Conservation (phyloP, 1,139 yeast species). For the Zygosaccharomyces sapae region DNA sequence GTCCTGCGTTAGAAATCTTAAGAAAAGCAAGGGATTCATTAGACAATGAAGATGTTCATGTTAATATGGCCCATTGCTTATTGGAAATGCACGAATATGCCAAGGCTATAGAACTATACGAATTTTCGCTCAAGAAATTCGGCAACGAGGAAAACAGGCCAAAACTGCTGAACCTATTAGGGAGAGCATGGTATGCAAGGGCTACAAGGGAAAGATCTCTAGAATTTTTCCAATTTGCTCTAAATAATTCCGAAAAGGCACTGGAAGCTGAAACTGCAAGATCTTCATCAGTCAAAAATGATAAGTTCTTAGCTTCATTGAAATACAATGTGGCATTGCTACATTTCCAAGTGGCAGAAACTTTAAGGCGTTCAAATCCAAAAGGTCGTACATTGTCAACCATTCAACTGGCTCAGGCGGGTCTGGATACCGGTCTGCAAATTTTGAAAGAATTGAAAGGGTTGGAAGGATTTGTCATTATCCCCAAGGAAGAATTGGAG, state of each 20-base stretch:
- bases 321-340: slow-evolving; percentile 80
- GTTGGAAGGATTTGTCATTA: slow-evolving; percentile 59
- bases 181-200: slow-evolving; percentile 86
- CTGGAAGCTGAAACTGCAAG: slow-evolving; percentile 40
- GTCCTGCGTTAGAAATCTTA: slow-evolving; percentile 77
- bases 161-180: slow-evolving; percentile 66
- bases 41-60: slow-evolving; percentile 73
- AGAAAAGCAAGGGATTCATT: slow-evolving; percentile 87
- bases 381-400: slow-evolving; percentile 60
- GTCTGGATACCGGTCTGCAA: slow-evolving; percentile 60
- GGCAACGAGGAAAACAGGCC: slow-evolving; percentile 51
- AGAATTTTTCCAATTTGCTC: slow-evolving; percentile 55
- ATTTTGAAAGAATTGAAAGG: slow-evolving; percentile 59
- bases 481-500: slow-evolving; percentile 68
- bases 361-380: slow-evolving; percentile 59
- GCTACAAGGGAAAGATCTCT: slow-evolving; percentile 67
- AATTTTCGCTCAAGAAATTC: slow-evolving; percentile 66
- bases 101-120: slow-evolving; percentile 86
- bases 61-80: slow-evolving; percentile 85
- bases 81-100: slow-evolving; percentile 76
- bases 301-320: slow-evolving; percentile 44
- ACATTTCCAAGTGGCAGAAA: slow-evolving; percentile 84
- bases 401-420: slow-evolving; percentile 53
- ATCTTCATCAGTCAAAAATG: slow-evolving; percentile 27
- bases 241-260: slow-evolving; percentile 61